A percentile compares a stretch with the other conserved stretches of the same genome.
phyloP scores from a whole-genome alignment of 768 basidiomycete species.

The Melanogaster broomeanus region DNA sequence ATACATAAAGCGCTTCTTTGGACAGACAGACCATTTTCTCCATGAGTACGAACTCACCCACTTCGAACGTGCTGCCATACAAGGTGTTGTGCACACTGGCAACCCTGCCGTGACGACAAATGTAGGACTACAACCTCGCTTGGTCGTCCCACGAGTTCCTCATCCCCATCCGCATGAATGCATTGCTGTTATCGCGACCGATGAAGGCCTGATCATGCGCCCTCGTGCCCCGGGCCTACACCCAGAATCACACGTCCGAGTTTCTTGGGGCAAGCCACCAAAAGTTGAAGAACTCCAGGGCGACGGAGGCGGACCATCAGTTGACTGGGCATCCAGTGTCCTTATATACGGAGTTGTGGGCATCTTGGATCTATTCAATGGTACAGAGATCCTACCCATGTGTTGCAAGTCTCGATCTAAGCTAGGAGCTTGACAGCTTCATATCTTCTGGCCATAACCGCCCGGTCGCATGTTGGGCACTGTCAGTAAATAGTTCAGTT shows the following conservation, averaged over 20 bases:
- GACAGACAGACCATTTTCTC: no score
- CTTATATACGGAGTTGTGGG: constrained; percentile 79
- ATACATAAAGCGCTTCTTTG: constrained; percentile 36
- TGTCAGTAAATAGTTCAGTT: constrained; percentile 45
- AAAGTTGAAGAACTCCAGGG: constrained; percentile 52
- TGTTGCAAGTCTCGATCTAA: constrained; percentile 10
- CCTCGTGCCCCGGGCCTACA: constrained; percentile 46
- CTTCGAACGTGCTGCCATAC: background rate
- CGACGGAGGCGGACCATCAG: constrained; percentile 32
- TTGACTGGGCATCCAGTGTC: constrained; percentile 57
- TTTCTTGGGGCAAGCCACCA: constrained; percentile 62
- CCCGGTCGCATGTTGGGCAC: constrained; percentile 61
- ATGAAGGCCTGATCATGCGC: constrained; percentile 66
- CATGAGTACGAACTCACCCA: constrained; percentile 4
- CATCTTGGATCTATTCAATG: constrained; percentile 68
- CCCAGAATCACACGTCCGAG: constrained; percentile 44
- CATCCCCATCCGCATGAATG: constrained; percentile 74
- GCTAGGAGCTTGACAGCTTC: constrained; percentile 49
- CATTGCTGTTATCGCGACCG: constrained; percentile 60
- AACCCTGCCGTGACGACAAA: constrained; percentile 9
- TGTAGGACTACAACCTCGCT: constrained; percentile 56
- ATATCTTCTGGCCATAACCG: constrained; percentile 73
- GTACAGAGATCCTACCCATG: constrained; percentile 37
- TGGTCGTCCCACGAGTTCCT: constrained; percentile 66
- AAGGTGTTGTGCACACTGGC: background rate